These are phyloP conservation scores for Ganoderma boninense DNA, from an alignment of 1,284 basidiomycete species.

Conservation along the genomic window DNA sequence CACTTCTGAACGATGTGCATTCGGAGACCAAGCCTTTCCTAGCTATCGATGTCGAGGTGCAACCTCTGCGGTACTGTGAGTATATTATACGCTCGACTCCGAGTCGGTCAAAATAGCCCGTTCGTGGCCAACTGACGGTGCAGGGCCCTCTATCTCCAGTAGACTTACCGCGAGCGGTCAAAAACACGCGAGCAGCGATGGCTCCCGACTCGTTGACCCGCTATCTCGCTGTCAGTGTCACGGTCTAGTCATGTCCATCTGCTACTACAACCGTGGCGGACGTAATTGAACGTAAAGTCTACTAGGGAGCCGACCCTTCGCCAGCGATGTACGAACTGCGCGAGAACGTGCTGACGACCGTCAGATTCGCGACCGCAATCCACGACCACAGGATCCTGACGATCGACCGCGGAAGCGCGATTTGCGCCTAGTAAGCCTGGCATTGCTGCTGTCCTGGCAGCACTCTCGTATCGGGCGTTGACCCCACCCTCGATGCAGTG, in stretches of 20 bases:
- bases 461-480: background rate
- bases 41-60: background rate
- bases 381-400: background rate
- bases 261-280: no score
- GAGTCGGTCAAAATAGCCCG: no score
- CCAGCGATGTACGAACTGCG: background rate
- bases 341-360: background rate
- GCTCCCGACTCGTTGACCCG: background rate
- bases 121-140: no score
- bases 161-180: conserved; percentile 1
- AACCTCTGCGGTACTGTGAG: conserved; percentile 5
- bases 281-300: no score
- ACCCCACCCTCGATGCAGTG: background rate
- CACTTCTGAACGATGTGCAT: background rate
- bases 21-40: background rate
- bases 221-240: background rate
- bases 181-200: background rate
- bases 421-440: conserved; percentile 2
- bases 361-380: background rate
- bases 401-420: conserved; percentile 10
- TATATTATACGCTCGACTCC: background rate
- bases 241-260: background rate
- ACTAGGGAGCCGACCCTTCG: background rate
- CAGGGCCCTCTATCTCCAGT: background rate
- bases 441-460: background rate